These are phyloP conservation scores for Solanum lignicaule DNA, from an alignment of 257 asterid genomes.

Conservation along the genomic window DNA sequence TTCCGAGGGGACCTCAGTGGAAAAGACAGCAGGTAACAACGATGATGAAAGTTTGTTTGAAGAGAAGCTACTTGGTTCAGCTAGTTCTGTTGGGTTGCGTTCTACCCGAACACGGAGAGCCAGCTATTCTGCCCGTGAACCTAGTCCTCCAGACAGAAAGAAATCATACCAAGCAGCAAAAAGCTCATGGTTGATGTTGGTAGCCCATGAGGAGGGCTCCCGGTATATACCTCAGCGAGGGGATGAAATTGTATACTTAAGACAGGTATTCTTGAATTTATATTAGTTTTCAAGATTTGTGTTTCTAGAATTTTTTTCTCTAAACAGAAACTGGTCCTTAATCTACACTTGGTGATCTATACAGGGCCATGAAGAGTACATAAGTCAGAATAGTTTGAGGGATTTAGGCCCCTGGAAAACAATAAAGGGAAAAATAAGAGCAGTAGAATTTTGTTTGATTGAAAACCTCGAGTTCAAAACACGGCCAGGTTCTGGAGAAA, in stretches of 20 bases:
- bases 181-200: conserved; percentile 77
- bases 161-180: conserved; percentile 54
- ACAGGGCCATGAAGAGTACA: conserved; percentile 92
- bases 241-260: conserved; percentile 75
- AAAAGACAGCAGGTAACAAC: conserved; percentile 35
- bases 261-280: conserved; percentile 52
- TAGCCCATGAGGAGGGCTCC: conserved; percentile 75
- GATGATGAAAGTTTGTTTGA: conserved; percentile 42
- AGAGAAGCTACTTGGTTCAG: conserved; percentile 41
- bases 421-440: conserved; percentile 48
- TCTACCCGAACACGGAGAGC: conserved; percentile 59
- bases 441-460: conserved; percentile 79
- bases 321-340: conserved; percentile 2
- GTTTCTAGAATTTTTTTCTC: not conserved
- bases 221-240: conserved; percentile 83
- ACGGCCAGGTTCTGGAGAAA: conserved; percentile 89
- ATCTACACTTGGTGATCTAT: conserved; percentile 2
- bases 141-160: conserved; percentile 52
- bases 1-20: conserved; percentile 42
- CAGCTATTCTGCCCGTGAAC: conserved; percentile 32
- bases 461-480: conserved; percentile 61
- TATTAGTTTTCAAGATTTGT: not conserved
- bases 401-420: conserved; percentile 69
- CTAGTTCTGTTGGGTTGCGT: conserved; percentile 46
- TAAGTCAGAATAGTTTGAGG: conserved; percentile 26